phyloP scores from a whole-genome alignment of 2,329 filamentous ascomycete species.

The Xylariaceae sp. region DNA sequence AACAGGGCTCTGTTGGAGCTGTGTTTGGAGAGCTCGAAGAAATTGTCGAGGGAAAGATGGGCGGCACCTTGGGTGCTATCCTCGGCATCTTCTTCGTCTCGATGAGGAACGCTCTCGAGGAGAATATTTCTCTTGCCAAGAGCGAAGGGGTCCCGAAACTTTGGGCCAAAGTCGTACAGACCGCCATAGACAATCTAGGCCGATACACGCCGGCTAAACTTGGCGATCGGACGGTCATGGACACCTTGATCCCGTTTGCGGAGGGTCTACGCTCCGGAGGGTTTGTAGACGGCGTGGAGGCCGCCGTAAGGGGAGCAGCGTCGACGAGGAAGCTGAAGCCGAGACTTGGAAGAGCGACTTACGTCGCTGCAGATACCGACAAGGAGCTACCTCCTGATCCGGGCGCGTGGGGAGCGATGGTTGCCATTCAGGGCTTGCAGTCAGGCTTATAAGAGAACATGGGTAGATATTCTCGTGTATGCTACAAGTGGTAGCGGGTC shows the following conservation, averaged over 20 bases:
- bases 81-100: slow-evolving; percentile 52
- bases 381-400: slow-evolving; percentile 65
- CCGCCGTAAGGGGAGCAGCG: slow-evolving; percentile 63
- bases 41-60: slow-evolving; percentile 60
- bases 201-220: slow-evolving; percentile 58
- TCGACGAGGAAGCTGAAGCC: slow-evolving; percentile 67
- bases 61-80: slow-evolving; percentile 41
- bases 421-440: slow-evolving; percentile 48
- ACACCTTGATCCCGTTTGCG: slow-evolving; percentile 58
- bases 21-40: slow-evolving; percentile 54
- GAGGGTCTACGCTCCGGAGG: slow-evolving; percentile 49
- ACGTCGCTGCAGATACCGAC: slow-evolving; percentile 59
- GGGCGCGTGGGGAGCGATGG: slow-evolving; percentile 70
- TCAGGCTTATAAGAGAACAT: slow-evolving; percentile 23
- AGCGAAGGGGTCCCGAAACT: slow-evolving; percentile 41
- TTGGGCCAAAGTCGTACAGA: slow-evolving; percentile 47
- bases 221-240: slow-evolving; percentile 61
- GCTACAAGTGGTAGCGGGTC: not conserved
- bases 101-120: slow-evolving; percentile 40
- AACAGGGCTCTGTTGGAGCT: slow-evolving; percentile 48
- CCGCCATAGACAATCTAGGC: slow-evolving; percentile 49
- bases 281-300: slow-evolving; percentile 59
- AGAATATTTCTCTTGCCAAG: slow-evolving; percentile 36
- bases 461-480: not conserved
- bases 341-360: slow-evolving; percentile 68